Conservation (phyloP, 345 rosid genomes). For the Salix caprea region DNA sequence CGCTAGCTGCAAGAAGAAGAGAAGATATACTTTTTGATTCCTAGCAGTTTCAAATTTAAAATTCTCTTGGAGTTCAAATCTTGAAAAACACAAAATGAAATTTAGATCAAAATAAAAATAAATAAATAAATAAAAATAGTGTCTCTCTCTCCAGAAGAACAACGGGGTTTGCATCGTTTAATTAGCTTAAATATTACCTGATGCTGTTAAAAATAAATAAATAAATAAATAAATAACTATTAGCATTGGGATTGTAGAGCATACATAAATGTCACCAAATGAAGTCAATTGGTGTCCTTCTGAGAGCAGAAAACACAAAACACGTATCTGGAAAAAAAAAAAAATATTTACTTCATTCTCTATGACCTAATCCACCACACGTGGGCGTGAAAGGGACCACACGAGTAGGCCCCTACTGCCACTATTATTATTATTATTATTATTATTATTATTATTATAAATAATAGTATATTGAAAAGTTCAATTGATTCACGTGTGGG, state of each 20-base stretch:
- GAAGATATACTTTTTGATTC: too few relatives aligned
- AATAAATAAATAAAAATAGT: too few relatives aligned
- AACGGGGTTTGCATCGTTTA: background rate
- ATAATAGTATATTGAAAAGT: too few relatives aligned
- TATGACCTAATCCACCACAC: conserved; percentile 25
- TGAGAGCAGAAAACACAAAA: background rate
- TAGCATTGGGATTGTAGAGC: conserved; percentile 18
- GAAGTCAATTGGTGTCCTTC: conserved; percentile 1
- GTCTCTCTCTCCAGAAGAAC: background rate
- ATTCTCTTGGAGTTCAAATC: too few relatives aligned
- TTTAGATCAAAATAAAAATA: too few relatives aligned
- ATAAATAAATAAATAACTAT: background rate
- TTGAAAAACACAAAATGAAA: too few relatives aligned
- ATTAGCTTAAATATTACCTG: background rate
- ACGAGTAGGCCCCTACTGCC: background rate
- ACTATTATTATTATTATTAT: too few relatives aligned
- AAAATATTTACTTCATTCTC: background rate
- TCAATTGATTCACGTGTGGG: conserved; percentile 38
- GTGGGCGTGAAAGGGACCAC: conserved; percentile 23
- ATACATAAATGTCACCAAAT: conserved; percentile 6
- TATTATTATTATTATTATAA: background rate
- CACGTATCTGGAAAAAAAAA: background rate
- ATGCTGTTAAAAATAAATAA: background rate
- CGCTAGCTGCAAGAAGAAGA: too few relatives aligned
- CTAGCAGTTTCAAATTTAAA: too few relatives aligned